Conservation (phyloP, 2,329 filamentous ascomycete genomes). For the Trichoderma aggressivum region DNA sequence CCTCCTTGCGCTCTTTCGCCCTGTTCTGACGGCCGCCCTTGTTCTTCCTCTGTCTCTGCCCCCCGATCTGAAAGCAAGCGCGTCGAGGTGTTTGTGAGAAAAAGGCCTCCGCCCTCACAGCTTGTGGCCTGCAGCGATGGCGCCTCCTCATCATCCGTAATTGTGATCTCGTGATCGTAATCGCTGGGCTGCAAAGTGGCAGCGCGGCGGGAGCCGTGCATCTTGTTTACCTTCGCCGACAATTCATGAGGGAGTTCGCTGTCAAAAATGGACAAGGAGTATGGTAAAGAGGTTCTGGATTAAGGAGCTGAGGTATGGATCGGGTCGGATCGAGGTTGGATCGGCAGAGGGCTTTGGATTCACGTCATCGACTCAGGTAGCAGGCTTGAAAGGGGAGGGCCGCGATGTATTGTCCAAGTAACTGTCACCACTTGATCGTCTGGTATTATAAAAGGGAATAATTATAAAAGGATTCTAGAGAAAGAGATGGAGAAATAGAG, state of each 20-base stretch:
- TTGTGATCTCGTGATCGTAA: conserved; percentile 68
- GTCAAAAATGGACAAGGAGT: neutral
- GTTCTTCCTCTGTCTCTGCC: conserved; percentile 13
- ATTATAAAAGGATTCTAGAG: neutral
- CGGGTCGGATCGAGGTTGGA: neutral
- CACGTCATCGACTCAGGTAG: neutral
- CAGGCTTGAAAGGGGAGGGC: neutral
- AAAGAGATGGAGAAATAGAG: neutral
- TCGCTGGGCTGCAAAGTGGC: conserved; percentile 55
- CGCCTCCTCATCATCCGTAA: conserved; percentile 55
- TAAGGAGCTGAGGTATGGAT: neutral
- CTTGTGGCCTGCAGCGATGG: conserved; percentile 28
- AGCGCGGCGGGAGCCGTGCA: conserved; percentile 53
- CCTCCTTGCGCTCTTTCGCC: neutral
- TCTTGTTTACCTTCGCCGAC: conserved; percentile 31
- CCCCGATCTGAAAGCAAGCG: conserved; percentile 19
- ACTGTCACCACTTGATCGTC: neutral
- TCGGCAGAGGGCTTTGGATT: neutral
- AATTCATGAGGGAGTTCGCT: conserved; percentile 23
- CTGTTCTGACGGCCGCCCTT: conserved; percentile 20
- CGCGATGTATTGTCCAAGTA: neutral
- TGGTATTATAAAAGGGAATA: neutral
- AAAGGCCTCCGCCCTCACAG: conserved; percentile 8
- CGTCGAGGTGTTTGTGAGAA: conserved; percentile 18
- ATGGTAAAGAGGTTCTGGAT: neutral